Conservation (phyloP, 441 rosid species). For the Metrosideros polymorpha region DNA sequence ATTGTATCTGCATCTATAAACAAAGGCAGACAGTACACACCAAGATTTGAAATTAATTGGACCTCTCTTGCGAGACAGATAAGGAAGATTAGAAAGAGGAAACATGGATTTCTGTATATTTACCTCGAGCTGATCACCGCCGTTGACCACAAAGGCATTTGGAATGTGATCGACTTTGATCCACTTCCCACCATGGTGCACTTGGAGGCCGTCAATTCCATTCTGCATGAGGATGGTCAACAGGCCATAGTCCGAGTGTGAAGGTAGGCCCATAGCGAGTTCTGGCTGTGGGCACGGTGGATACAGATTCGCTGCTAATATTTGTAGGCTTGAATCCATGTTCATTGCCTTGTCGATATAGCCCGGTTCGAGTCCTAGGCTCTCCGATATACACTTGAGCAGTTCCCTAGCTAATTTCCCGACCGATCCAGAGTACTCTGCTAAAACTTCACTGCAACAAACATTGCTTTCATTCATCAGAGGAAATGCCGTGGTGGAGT, state of each 20-base stretch:
- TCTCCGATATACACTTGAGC: conserved; percentile 22
- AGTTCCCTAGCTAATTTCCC: conserved; percentile 7
- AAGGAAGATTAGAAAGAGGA: neutral
- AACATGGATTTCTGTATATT: neutral
- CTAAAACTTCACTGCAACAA: conserved; percentile 6
- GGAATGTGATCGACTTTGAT: neutral
- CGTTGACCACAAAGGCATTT: neutral
- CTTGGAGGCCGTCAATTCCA: neutral
- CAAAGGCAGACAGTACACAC: neutral
- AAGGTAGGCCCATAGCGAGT: neutral
- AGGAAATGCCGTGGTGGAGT: neutral
- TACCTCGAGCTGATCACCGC: neutral
- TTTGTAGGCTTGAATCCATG: conserved; percentile 20
- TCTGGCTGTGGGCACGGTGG: neutral
- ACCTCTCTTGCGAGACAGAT: neutral
- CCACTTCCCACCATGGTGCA: neutral
- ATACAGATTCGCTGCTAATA: conserved; percentile 10
- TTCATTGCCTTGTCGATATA: conserved; percentile 21
- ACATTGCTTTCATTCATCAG: neutral
- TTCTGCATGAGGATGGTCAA: neutral
- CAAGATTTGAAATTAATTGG: neutral
- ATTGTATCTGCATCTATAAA: neutral
- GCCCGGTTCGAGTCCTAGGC: conserved; percentile 22
- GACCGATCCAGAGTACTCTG: conserved; percentile 10
- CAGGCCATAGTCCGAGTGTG: neutral